Evolutionary conservation across 441 rosid species (phyloP).

Genomic region (Viola pubescens): DNA sequence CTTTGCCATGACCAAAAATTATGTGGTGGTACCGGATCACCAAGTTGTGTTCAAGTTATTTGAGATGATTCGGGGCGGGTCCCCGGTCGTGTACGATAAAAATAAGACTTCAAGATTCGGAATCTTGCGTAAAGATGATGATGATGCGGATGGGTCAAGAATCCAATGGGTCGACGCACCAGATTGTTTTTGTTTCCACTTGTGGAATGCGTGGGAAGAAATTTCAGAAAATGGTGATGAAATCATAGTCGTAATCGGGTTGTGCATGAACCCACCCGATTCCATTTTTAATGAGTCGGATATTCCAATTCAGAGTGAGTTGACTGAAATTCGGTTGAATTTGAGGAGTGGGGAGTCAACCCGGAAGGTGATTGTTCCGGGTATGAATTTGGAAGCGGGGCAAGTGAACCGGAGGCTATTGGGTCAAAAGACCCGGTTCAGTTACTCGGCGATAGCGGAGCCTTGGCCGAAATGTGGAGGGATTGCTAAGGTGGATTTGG

Average conservation of each 20-base stretch:
- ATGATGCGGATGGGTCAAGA: constrained; percentile 29
- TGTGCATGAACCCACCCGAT: constrained; percentile 72
- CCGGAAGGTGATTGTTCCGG: constrained; percentile 30
- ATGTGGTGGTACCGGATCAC: constrained; percentile 58
- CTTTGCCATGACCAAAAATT: constrained; percentile 49
- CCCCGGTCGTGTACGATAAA: constrained; percentile 50
- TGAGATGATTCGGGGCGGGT: constrained; percentile 61
- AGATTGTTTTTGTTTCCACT: constrained; percentile 57
- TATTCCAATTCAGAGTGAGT: constrained; percentile 23
- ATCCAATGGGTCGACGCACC: constrained; percentile 51
- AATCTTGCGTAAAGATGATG: constrained; percentile 32
- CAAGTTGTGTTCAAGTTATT: constrained; percentile 61
- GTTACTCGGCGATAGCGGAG: constrained; percentile 59
- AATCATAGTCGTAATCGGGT: constrained; percentile 41
- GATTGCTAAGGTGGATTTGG: constrained; percentile 52
- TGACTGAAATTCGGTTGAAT: constrained; percentile 51
- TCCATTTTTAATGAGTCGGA: constrained; percentile 46
- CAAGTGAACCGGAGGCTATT: constrained; percentile 33
- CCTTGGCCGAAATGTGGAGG: constrained; percentile 74
- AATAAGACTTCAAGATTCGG: constrained; percentile 46
- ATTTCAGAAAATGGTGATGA: constrained; percentile 26
- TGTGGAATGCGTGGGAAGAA: constrained; percentile 81
- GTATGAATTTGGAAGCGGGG: constrained; percentile 57
- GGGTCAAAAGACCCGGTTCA: constrained; percentile 43
- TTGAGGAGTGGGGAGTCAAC: constrained; percentile 35